phyloP scores from a whole-genome alignment of 352 stramenopile genomes.

The Pythium phragmiticola region DNA sequence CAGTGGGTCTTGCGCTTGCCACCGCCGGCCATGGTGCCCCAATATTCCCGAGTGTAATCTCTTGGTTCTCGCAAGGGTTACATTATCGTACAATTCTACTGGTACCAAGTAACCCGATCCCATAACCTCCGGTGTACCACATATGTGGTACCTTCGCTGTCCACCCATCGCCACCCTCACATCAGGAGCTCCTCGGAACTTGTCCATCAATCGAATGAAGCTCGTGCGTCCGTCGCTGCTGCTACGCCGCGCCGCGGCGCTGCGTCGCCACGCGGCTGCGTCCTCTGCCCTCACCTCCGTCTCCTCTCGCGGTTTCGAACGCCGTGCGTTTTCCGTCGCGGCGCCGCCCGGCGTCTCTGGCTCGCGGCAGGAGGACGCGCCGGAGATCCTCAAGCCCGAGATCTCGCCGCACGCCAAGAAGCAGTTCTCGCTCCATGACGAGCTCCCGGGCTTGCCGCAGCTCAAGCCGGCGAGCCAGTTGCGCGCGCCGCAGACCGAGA shows the following conservation, averaged over 20 bases:
- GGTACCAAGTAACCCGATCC: constrained; percentile 5
- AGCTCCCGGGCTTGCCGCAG: constrained; percentile 65
- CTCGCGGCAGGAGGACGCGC: neutral
- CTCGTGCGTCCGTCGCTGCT: constrained; percentile 19
- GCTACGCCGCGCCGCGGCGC: neutral
- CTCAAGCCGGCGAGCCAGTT: constrained; percentile 86
- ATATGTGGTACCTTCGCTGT: neutral
- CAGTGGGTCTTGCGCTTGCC: constrained; percentile 79
- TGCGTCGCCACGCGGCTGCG: constrained; percentile 1
- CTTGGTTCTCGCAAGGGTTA: no score
- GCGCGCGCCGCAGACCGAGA: constrained; percentile 86
- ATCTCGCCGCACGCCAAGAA: constrained; percentile 32
- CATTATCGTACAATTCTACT: neutral
- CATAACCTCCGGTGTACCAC: neutral
- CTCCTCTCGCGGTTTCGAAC: neutral
- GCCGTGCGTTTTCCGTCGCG: constrained; percentile 44
- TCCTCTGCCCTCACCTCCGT: neutral
- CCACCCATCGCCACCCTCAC: constrained; percentile 22
- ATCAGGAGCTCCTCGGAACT: neutral
- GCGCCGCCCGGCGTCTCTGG: constrained; percentile 7
- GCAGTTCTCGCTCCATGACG: constrained; percentile 59
- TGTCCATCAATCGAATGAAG: constrained; percentile 1
- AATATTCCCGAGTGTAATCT: constrained; percentile 1
- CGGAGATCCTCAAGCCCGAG: constrained; percentile 63
- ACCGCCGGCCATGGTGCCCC: constrained; percentile 22